A percentile compares a stretch with the other conserved stretches of the same genome.
phyloP scores from a whole-genome alignment of 2,329 filamentous ascomycete species.

The Ilyonectria mors-panacis region DNA sequence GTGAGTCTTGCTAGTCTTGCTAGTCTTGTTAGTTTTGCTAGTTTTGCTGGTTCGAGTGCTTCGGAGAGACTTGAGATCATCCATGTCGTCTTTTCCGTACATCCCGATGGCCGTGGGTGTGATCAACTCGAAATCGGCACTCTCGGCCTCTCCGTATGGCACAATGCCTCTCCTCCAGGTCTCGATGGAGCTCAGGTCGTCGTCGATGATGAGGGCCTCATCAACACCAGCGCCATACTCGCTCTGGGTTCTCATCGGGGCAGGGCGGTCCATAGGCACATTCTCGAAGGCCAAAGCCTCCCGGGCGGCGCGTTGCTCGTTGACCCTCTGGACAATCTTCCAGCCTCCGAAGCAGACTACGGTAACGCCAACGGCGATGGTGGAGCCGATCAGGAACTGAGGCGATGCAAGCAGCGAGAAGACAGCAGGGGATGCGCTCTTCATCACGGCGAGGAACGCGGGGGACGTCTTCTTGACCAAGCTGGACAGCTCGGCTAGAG shows the following conservation, averaged over 20 bases:
- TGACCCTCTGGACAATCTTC: conserved; percentile 95
- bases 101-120: conserved; percentile 66
- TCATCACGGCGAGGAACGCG: conserved; percentile 80
- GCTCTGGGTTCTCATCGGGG: conserved; percentile 47
- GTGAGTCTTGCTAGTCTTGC: conserved; percentile 49
- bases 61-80: conserved; percentile 56
- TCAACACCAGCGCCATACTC: conserved; percentile 59
- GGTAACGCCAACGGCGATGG: conserved; percentile 91
- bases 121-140: conserved; percentile 70
- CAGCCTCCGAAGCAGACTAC: conserved; percentile 96
- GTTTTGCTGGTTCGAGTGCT: conserved; percentile 53
- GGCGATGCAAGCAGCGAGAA: conserved; percentile 90
- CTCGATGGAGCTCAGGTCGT: conserved; percentile 72
- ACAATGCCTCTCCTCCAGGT: conserved; percentile 71
- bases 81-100: conserved; percentile 56
- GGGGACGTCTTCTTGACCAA: conserved; percentile 89
- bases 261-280: conserved; percentile 44
- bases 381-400: conserved; percentile 94
- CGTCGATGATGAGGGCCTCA: conserved; percentile 70
- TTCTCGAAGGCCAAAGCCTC: conserved; percentile 50
- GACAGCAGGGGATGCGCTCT: conserved; percentile 86
- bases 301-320: conserved; percentile 55
- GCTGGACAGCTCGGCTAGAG: conserved; percentile 90
- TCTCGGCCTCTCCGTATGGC: conserved; percentile 62
- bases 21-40: conserved; percentile 47